A percentile compares a stretch with the other conserved stretches of the same genome.
phyloP scores from a whole-genome alignment of 495 filamentous ascomycete genomes.

The Tuber microsphaerosporum region DNA sequence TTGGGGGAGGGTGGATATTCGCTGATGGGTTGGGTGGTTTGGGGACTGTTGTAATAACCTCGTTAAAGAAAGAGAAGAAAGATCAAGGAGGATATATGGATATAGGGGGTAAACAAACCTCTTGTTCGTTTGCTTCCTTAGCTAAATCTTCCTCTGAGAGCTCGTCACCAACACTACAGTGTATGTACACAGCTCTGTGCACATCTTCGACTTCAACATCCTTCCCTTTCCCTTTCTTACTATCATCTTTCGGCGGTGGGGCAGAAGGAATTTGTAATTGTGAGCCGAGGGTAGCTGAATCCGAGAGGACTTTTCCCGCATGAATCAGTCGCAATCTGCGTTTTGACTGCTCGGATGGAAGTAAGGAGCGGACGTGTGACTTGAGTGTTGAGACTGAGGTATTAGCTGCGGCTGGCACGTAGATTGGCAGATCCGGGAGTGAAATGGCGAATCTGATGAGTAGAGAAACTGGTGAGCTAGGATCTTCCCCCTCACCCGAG shows the following conservation, averaged over 20 bases:
- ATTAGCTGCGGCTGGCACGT: conserved; percentile 57
- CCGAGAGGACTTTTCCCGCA: conserved; percentile 72
- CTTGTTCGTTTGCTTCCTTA: conserved; percentile 52
- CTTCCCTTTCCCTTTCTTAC: conserved; percentile 43
- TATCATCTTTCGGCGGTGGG: conserved; percentile 43
- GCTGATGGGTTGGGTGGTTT: conserved; percentile 61
- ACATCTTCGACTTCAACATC: conserved; percentile 20
- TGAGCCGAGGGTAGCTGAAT: conserved; percentile 55
- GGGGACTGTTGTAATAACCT: conserved; percentile 30
- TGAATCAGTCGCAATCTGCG: conserved; percentile 80
- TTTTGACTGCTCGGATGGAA: conserved; percentile 55
- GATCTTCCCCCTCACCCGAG: conserved; percentile 39
- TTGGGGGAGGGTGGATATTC: conserved; percentile 39
- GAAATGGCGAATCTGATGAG: conserved; percentile 83
- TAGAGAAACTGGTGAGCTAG: conserved; percentile 54
- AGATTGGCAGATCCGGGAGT: conserved; percentile 72
- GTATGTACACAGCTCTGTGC: conserved; percentile 40
- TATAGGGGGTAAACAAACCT: neutral
- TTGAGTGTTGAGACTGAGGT: conserved; percentile 72
- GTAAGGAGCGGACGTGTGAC: conserved; percentile 66
- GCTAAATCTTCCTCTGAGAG: conserved; percentile 61
- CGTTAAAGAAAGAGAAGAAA: neutral
- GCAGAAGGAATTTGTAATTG: conserved; percentile 56
- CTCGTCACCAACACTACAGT: conserved; percentile 77
- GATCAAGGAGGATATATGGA: neutral